These are phyloP conservation scores for Cladobotryum mycophilum DNA, from an alignment of 2,329 filamentous ascomycete species.

Conservation along the genomic window DNA sequence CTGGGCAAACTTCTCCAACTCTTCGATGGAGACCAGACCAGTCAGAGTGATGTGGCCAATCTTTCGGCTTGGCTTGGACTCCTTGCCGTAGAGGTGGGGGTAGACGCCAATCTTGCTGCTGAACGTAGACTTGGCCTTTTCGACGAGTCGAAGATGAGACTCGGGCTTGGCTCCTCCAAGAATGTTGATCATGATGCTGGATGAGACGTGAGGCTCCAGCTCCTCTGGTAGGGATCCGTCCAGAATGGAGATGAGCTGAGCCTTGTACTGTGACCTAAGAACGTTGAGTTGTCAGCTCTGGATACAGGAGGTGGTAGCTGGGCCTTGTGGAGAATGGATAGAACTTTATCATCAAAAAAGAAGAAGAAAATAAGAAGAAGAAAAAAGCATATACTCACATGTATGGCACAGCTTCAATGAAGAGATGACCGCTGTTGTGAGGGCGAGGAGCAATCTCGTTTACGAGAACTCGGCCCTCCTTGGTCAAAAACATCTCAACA, in stretches of 20 bases:
- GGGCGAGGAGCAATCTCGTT: conserved; percentile 65
- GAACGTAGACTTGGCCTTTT: conserved; percentile 39
- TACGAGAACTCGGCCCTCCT: conserved; percentile 46
- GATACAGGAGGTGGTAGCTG: not conserved
- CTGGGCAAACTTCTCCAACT: conserved; percentile 53
- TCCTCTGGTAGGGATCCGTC: conserved; percentile 50
- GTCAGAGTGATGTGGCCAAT: conserved; percentile 91
- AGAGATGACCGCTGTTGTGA: conserved; percentile 93
- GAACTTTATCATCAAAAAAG: too few species aligned
- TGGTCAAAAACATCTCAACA: conserved; percentile 87
- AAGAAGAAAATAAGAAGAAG: too few species aligned
- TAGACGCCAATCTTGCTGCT: conserved; percentile 43
- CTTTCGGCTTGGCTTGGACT: conserved; percentile 79
- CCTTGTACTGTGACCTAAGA: conserved; percentile 74
- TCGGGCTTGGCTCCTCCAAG: conserved; percentile 61
- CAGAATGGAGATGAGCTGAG: conserved; percentile 80
- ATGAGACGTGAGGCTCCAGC: conserved; percentile 53
- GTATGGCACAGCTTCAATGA: conserved; percentile 82
- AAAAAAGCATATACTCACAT: conserved; percentile 30
- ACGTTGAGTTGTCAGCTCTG: not conserved
- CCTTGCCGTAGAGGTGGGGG: conserved; percentile 90
- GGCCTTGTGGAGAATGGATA: not conserved
- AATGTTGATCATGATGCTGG: conserved; percentile 74
- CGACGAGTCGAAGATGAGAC: conserved; percentile 51
- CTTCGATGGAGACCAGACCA: conserved; percentile 58